A percentile compares a stretch with the other conserved stretches of the same genome.
These are phyloP conservation scores for Papilionanthe hybrid DNA, from an alignment of 116 monocot species.

Conservation along the genomic window DNA sequence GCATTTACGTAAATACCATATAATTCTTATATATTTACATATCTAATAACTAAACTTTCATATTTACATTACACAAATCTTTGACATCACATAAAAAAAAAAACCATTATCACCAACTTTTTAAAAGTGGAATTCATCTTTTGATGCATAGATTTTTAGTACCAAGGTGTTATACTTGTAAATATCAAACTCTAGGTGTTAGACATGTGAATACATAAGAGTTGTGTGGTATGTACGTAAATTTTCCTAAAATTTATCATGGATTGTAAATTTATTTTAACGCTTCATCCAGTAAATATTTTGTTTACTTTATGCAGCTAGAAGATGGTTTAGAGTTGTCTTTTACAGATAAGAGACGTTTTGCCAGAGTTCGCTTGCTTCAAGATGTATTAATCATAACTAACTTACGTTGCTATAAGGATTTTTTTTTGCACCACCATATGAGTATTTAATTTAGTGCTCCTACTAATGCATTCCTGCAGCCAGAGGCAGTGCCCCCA, in stretches of 20 bases:
- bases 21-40: not conserved
- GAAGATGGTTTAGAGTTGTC: conserved; percentile 92
- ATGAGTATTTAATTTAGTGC: not conserved
- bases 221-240: no score
- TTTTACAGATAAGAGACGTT: conserved; percentile 97
- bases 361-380: conserved; percentile 93
- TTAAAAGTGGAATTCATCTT: no score
- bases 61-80: no score
- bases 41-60: no score
- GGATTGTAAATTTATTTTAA: not conserved
- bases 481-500: conserved; percentile 79
- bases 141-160: no score
- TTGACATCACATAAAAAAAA: no score
- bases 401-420: not conserved
- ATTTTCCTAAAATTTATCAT: not conserved
- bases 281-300: not conserved
- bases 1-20: no score
- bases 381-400: conserved; percentile 47
- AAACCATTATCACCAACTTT: no score
- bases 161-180: no score
- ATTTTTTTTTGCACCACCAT: not conserved
- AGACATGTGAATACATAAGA: no score
- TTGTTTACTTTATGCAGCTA: conserved; percentile 40
- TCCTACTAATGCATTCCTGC: conserved; percentile 14
- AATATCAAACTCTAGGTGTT: no score